Conservation (phyloP, 2,329 filamentous ascomycete species). For the Ophiostoma himal-ulmi region DNA sequence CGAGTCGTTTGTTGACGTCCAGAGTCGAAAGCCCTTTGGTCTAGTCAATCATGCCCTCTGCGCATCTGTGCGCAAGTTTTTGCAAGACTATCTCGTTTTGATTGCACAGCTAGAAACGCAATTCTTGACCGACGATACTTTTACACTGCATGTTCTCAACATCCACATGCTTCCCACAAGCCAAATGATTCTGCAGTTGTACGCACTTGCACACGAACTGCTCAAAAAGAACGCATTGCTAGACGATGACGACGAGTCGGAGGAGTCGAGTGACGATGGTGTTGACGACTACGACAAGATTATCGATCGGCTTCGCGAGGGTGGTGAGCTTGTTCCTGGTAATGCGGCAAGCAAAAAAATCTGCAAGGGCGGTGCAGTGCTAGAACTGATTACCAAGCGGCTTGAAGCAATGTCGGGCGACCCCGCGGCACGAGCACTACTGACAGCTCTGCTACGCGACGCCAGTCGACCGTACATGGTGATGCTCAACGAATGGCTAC, state of each 20-base stretch:
- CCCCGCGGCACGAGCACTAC: conserved; percentile 72
- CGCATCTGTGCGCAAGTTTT: conserved; percentile 82
- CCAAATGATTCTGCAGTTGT: conserved; percentile 87
- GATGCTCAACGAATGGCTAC: conserved; percentile 98
- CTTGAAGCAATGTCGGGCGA: conserved; percentile 90
- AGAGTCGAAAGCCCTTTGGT: conserved; percentile 87
- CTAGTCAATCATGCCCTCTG: conserved; percentile 93
- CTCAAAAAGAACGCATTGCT: conserved; percentile 81
- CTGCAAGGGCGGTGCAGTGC: conserved; percentile 94
- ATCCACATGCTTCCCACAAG: conserved; percentile 84
- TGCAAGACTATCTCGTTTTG: conserved; percentile 91
- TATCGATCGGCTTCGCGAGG: conserved; percentile 79
- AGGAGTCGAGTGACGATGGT: conserved; percentile 66
- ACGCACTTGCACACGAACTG: conserved; percentile 79
- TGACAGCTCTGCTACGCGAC: conserved; percentile 78
- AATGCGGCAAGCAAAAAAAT: conserved; percentile 82
- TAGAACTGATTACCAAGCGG: conserved; percentile 77
- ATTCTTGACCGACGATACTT: conserved; percentile 77
- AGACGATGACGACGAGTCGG: conserved; percentile 69
- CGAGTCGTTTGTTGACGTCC: conserved; percentile 88
- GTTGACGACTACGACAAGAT: conserved; percentile 88
- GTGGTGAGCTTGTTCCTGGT: conserved; percentile 71
- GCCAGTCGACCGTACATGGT: conserved; percentile 92
- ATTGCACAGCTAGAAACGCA: conserved; percentile 92
- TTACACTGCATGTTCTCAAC: conserved; percentile 89